A percentile compares a stretch with the other conserved stretches of the same genome.
Conservation (phyloP, 129 eudicot genomes). For the Deinandra increscens region DNA sequence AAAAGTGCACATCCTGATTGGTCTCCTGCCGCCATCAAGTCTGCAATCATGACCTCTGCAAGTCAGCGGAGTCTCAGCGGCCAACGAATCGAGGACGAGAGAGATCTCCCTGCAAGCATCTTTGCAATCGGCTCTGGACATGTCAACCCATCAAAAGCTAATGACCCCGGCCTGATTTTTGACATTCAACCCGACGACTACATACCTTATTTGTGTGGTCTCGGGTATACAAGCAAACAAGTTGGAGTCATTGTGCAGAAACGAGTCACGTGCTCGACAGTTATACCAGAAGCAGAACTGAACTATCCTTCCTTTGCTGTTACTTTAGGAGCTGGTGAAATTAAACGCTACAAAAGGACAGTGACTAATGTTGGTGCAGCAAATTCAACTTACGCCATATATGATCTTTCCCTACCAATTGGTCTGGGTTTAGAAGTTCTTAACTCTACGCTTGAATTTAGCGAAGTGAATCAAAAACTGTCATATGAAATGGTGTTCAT, state of each 20-base stretch:
- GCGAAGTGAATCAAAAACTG: slow-evolving; percentile 18
- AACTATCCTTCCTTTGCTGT: slow-evolving; percentile 43
- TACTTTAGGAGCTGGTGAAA: slow-evolving; percentile 13
- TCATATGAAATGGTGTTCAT: slow-evolving; percentile 14
- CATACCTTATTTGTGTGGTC: slow-evolving; percentile 38
- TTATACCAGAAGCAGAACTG: slow-evolving; percentile 31
- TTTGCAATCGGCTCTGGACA: slow-evolving; percentile 41
- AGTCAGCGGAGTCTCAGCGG: slow-evolving; percentile 7
- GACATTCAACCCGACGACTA: slow-evolving; percentile 33
- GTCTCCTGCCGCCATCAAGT: slow-evolving; percentile 44
- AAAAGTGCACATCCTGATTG: slow-evolving; percentile 40
- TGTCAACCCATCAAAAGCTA: slow-evolving; percentile 34
- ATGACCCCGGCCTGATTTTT: slow-evolving; percentile 39
- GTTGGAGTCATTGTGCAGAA: slow-evolving; percentile 27
- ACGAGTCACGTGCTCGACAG: slow-evolving; percentile 26
- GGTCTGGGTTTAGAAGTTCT: slow-evolving; percentile 20
- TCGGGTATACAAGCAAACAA: slow-evolving; percentile 33
- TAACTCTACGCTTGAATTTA: slow-evolving; percentile 15
- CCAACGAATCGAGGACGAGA: slow-evolving; percentile 30
- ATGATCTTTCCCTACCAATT: slow-evolving; percentile 8
- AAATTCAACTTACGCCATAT: slow-evolving; percentile 19
- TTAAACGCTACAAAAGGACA: slow-evolving; percentile 21
- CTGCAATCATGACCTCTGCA: slow-evolving; percentile 43
- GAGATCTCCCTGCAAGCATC: slow-evolving; percentile 26
- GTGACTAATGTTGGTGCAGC: slow-evolving; percentile 36